Evolutionary conservation across 2,329 filamentous ascomycete species (phyloP).

Genomic region (Ploettnerulaceae sp.): DNA sequence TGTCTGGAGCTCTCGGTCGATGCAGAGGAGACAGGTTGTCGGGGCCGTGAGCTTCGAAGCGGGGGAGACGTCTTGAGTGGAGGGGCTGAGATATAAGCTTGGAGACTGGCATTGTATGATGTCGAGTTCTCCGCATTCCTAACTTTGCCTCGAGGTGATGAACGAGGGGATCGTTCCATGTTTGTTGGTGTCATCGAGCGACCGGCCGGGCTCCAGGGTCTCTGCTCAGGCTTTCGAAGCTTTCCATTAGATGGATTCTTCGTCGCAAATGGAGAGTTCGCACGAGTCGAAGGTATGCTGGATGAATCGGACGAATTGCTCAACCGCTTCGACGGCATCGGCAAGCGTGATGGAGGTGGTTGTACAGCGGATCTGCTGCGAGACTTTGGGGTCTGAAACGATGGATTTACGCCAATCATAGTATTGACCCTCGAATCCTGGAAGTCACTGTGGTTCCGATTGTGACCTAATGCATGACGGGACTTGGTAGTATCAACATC

Average conservation of each 20-base stretch:
- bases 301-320: slow-evolving; percentile 42
- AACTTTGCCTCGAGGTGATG: slow-evolving; percentile 24
- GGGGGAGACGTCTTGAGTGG: slow-evolving; percentile 71
- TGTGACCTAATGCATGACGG: slow-evolving; percentile 39
- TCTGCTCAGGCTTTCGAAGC: slow-evolving; percentile 24
- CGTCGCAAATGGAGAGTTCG: slow-evolving; percentile 50
- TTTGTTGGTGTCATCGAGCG: slow-evolving; percentile 37
- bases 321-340: slow-evolving; percentile 25
- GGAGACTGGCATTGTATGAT: slow-evolving; percentile 49
- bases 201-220: slow-evolving; percentile 28
- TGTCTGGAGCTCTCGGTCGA: slow-evolving; percentile 66
- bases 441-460: slow-evolving; percentile 57
- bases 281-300: slow-evolving; percentile 49
- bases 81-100: slow-evolving; percentile 68
- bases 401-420: slow-evolving; percentile 26
- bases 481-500: slow-evolving; percentile 29
- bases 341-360: slow-evolving; percentile 25
- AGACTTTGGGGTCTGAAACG: slow-evolving; percentile 28
- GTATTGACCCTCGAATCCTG: slow-evolving; percentile 35
- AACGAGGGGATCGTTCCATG: slow-evolving; percentile 41
- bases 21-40: slow-evolving; percentile 72
- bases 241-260: slow-evolving; percentile 36
- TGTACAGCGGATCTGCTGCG: slow-evolving; percentile 10
- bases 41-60: slow-evolving; percentile 74
- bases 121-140: slow-evolving; percentile 22